Evolutionary conservation across 1,284 basidiomycete species (phyloP).

Genomic region (Pascua guehoae): DNA sequence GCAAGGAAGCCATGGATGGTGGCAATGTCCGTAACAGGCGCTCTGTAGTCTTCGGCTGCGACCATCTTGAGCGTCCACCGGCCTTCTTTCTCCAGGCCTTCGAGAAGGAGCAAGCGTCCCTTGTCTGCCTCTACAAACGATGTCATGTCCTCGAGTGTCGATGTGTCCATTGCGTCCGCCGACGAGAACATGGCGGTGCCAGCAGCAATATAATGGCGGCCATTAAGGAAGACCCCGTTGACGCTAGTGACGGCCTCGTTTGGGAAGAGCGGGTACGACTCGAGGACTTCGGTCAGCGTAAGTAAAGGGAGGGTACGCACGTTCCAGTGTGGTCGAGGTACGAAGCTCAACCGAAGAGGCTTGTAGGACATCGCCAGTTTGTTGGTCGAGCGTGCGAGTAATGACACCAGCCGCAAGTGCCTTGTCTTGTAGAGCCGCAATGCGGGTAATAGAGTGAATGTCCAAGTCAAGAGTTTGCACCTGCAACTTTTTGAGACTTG

Average conservation of each 20-base stretch:
- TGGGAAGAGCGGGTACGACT: slow-evolving; percentile 21
- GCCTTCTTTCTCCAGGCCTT: slow-evolving; percentile 9
- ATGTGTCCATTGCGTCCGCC: slow-evolving; percentile 31
- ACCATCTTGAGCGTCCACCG: slow-evolving; percentile 25
- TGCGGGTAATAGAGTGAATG: slow-evolving; percentile 61
- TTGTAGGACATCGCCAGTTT: slow-evolving; percentile 56
- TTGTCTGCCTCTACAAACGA: slow-evolving; percentile 24
- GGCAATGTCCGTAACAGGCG: slow-evolving; percentile 7
- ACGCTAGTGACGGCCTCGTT: slow-evolving; percentile 35
- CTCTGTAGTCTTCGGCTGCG: slow-evolving; percentile 21
- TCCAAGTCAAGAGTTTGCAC: slow-evolving; percentile 71
- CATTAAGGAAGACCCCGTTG: slow-evolving; percentile 26
- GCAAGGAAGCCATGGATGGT: slow-evolving; percentile 51
- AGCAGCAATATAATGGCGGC: slow-evolving; percentile 36
- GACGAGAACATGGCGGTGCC: slow-evolving; percentile 40
- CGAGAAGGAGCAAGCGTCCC: slow-evolving; percentile 40
- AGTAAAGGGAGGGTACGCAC: slow-evolving; percentile 52
- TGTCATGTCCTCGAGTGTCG: slow-evolving; percentile 20
- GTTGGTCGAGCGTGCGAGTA: slow-evolving; percentile 55
- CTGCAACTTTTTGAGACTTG: slow-evolving; percentile 74
- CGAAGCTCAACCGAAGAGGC: slow-evolving; percentile 64
- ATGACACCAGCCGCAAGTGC: slow-evolving; percentile 64
- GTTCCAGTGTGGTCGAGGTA: slow-evolving; percentile 61
- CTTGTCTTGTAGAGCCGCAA: slow-evolving; percentile 59
- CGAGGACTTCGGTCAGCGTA: slow-evolving; percentile 23